These are phyloP conservation scores for Barnettozyma hawaiiensis DNA, from an alignment of 1,139 yeast species.

Conservation along the genomic window DNA sequence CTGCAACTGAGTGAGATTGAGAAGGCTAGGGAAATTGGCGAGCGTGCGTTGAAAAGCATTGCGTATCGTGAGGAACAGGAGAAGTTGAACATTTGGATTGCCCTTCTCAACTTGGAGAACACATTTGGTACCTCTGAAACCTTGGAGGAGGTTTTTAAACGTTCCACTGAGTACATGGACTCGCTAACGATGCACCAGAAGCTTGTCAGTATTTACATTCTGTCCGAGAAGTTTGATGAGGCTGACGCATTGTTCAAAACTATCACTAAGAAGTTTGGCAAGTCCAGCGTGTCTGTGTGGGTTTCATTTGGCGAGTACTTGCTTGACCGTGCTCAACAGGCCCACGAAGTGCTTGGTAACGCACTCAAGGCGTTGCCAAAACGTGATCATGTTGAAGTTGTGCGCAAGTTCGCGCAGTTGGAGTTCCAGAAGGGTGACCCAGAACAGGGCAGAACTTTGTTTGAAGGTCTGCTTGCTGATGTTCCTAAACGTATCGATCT, in stretches of 20 bases:
- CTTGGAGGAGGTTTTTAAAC: slow-evolving; percentile 71
- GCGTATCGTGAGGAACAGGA: slow-evolving; percentile 90
- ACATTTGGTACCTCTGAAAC: slow-evolving; percentile 86
- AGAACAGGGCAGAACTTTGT: slow-evolving; percentile 91
- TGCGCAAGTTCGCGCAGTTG: slow-evolving; percentile 81
- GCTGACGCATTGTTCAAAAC: slow-evolving; percentile 65
- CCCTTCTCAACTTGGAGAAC: slow-evolving; percentile 86
- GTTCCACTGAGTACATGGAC: slow-evolving; percentile 90
- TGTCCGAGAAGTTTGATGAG: slow-evolving; percentile 64
- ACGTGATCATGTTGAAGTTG: slow-evolving; percentile 73
- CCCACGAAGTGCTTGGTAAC: slow-evolving; percentile 64
- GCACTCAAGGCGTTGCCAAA: slow-evolving; percentile 72
- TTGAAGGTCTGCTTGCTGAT: slow-evolving; percentile 86
- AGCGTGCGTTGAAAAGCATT: slow-evolving; percentile 87
- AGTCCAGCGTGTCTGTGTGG: slow-evolving; percentile 65
- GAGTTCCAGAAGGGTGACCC: slow-evolving; percentile 84
- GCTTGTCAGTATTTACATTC: slow-evolving; percentile 65
- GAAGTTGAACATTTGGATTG: slow-evolving; percentile 93
- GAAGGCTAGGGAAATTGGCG: slow-evolving; percentile 89
- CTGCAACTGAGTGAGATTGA: slow-evolving; percentile 89
- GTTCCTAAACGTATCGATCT: slow-evolving; percentile 89
- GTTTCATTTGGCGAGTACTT: slow-evolving; percentile 70
- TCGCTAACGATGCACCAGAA: slow-evolving; percentile 74
- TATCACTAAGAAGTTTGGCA: slow-evolving; percentile 78
- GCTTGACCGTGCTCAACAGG: slow-evolving; percentile 50